Evolutionary conservation across 768 basidiomycete species (phyloP).

Genomic region (Hygrophorus russula): DNA sequence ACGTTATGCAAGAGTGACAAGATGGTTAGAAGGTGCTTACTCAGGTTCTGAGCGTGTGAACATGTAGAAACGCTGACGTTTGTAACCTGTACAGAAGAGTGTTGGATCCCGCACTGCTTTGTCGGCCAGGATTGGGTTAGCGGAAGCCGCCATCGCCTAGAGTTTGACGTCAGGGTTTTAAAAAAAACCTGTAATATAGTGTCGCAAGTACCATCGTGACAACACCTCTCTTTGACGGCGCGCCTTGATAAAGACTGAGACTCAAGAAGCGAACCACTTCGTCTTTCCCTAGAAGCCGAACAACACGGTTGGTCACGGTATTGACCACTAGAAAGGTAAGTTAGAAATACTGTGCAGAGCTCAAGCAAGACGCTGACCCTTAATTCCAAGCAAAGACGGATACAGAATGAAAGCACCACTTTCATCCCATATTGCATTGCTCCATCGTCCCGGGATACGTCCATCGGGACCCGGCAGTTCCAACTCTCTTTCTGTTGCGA

Average conservation of each 20-base stretch:
- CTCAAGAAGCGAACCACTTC: slow-evolving; percentile 88
- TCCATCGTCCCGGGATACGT: slow-evolving; percentile 63
- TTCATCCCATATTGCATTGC: slow-evolving; percentile 95
- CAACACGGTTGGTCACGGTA: slow-evolving; percentile 86
- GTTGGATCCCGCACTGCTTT: slow-evolving; percentile 82
- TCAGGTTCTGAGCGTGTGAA: slow-evolving; percentile 89
- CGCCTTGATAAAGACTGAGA: slow-evolving; percentile 84
- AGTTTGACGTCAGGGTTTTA: slow-evolving; percentile 5
- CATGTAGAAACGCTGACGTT: slow-evolving; percentile 87
- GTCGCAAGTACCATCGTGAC: slow-evolving; percentile 53
- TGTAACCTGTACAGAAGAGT: slow-evolving; percentile 87
- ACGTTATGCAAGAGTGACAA: neutral
- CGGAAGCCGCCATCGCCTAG: slow-evolving; percentile 89
- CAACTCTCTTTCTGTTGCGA: slow-evolving; percentile 86
- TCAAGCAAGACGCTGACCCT: slow-evolving; percentile 42
- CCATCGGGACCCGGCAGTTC: slow-evolving; percentile 75
- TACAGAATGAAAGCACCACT: slow-evolving; percentile 92
- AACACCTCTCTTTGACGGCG: slow-evolving; percentile 73
- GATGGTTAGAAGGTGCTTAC: slow-evolving; percentile 32
- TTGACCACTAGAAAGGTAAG: slow-evolving; percentile 63
- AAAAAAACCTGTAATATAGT: neutral
- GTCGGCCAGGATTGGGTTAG: slow-evolving; percentile 87
- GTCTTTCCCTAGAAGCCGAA: slow-evolving; percentile 82
- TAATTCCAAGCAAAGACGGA: slow-evolving; percentile 88
- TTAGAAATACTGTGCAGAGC: neutral